These are phyloP conservation scores for Saksenaea oblongispora DNA, from an alignment of 371 early-diverging fungal species.

Conservation along the genomic window DNA sequence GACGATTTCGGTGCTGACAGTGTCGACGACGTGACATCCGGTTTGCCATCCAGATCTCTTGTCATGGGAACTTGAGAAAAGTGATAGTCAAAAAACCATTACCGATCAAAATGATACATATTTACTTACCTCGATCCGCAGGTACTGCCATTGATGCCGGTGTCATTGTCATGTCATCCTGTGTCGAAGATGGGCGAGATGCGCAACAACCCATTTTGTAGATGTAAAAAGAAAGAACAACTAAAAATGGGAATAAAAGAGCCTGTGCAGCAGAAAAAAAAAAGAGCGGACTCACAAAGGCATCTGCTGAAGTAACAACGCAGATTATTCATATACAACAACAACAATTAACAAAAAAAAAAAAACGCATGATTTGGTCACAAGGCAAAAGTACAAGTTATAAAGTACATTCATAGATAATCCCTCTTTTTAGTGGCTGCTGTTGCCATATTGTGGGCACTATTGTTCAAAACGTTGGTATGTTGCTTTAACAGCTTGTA, in stretches of 20 bases:
- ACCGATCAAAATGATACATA: neutral
- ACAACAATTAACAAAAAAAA: neutral
- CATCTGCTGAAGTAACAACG: neutral
- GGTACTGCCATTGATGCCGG: neutral
- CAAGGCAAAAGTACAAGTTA: neutral
- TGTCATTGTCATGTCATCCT: conserved; percentile 3
- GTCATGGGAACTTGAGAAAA: neutral
- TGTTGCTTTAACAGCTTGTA: conserved; percentile 48
- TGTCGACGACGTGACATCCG: neutral
- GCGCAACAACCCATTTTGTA: neutral
- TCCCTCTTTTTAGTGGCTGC: conserved; percentile 22
- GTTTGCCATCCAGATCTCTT: neutral
- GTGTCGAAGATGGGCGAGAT: conserved; percentile 1
- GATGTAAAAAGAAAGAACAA: neutral
- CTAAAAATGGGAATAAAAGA: neutral
- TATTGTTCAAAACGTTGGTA: conserved; percentile 11
- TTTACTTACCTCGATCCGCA: neutral
- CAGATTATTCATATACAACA: neutral
- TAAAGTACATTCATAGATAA: conserved; percentile 22
- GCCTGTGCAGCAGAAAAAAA: neutral
- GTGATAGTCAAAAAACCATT: no score
- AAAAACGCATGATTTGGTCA: neutral
- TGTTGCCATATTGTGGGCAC: conserved; percentile 21
- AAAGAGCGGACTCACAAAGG: conserved; percentile 1
- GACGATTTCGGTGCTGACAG: neutral